Percentiles rank a stretch among this genome's conserved stretches.
These are phyloP conservation scores for Ustilago trichophora DNA, from an alignment of 1,284 basidiomycete genomes.

Conservation along the genomic window DNA sequence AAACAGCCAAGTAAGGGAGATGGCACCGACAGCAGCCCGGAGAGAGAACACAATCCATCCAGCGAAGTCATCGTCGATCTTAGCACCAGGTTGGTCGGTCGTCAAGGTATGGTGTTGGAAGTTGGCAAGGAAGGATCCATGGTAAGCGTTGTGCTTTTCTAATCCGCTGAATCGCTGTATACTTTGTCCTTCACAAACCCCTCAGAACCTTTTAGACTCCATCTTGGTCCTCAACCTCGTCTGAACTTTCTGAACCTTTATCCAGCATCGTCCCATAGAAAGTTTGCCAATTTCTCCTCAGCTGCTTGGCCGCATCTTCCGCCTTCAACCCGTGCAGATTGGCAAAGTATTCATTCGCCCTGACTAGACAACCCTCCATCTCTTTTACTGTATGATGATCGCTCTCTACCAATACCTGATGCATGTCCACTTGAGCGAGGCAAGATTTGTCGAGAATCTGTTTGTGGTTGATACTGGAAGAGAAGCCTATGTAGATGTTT, in stretches of 20 bases:
- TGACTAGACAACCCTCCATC: conserved; percentile 23
- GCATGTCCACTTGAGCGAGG: conserved; percentile 33
- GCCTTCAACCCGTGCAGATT: conserved; percentile 4
- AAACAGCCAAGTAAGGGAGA: conserved; percentile 2
- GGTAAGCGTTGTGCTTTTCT: conserved; percentile 42
- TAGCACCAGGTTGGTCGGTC: conserved; percentile 30
- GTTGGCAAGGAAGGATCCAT: conserved; percentile 36
- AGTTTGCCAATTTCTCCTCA: conserved; percentile 24
- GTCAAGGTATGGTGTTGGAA: conserved; percentile 39
- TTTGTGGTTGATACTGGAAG: conserved; percentile 57
- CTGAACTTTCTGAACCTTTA: conserved; percentile 7
- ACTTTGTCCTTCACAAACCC: too few relatives aligned
- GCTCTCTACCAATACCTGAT: conserved; percentile 53
- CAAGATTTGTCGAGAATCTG: conserved; percentile 42
- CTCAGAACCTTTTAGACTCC: too few relatives aligned
- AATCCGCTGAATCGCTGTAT: too few relatives aligned
- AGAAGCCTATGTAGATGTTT: conserved; percentile 61
- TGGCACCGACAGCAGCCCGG: conserved; percentile 13
- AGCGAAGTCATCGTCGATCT: conserved; percentile 40
- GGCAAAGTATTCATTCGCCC: conserved; percentile 37
- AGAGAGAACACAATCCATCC: conserved; percentile 12
- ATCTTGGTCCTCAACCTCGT: neutral
- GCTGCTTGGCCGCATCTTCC: conserved; percentile 21
- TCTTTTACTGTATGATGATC: conserved; percentile 53
- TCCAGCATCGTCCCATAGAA: conserved; percentile 12